A percentile compares a stretch with the other conserved stretches of the same genome.
phyloP scores from a whole-genome alignment of 2,329 filamentous ascomycete genomes.

The Byssoonygena ceratinophila region DNA sequence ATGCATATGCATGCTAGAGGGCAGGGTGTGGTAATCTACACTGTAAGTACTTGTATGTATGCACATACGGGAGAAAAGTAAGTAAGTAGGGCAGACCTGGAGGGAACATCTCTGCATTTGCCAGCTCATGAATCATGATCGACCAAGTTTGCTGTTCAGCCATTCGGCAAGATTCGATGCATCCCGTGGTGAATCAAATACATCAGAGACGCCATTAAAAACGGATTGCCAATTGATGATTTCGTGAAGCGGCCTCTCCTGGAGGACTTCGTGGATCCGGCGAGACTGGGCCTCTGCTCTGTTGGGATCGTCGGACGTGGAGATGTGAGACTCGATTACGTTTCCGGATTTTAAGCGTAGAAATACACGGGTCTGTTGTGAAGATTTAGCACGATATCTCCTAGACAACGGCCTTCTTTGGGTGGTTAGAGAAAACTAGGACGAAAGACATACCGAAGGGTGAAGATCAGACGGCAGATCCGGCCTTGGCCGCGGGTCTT shows the following conservation, averaged over 20 bases:
- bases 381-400: too few species aligned
- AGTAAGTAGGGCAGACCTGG: too few species aligned
- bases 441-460: constrained; percentile 36
- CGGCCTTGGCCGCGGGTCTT: constrained; percentile 49
- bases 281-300: constrained; percentile 27
- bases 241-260: constrained; percentile 41
- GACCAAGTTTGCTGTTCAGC: constrained; percentile 21
- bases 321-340: constrained; percentile 33
- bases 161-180: constrained; percentile 16
- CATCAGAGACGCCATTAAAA: constrained; percentile 12
- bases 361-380: constrained; percentile 32
- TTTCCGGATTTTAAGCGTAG: constrained; percentile 34
- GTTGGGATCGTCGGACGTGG: constrained; percentile 27
- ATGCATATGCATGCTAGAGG: constrained; percentile 1
- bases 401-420: too few species aligned
- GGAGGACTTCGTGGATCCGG: constrained; percentile 25
- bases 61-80: too few species aligned
- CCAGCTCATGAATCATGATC: constrained; percentile 7
- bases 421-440: too few species aligned
- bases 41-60: background rate
- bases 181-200: constrained; percentile 10
- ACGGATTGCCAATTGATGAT: constrained; percentile 33
- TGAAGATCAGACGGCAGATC: constrained; percentile 41
- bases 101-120: too few species aligned
- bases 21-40: background rate